Base-by-base conservation (phyloP, 768 basidiomycete genomes). In the Scleroderma bovista region DNA sequence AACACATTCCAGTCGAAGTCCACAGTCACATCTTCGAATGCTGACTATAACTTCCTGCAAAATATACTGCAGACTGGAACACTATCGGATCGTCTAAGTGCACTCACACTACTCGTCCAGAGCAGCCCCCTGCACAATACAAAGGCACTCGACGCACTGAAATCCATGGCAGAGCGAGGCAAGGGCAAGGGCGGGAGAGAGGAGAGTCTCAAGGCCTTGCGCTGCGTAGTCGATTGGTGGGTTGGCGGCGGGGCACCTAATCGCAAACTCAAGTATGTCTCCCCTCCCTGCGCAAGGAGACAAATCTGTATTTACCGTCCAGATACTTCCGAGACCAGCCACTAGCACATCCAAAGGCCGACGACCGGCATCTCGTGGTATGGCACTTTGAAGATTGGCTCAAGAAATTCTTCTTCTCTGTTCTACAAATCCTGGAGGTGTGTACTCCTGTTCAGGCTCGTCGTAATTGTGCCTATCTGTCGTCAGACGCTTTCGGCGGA, bases 361-460 rank as follows among this genome's bases (percentile, higher is more conserved):
- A 85, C 0, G 88, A 94, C 50, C 74, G 80, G 46, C 80, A 89
- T 63, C 68, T 97, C 0, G 59, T 93, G 6, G 51, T 86, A 3
- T 98, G 88, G 85, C 86, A 86, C 53, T 98, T 96, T 65, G 96
- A 99, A 66, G 95, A 98, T 59, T 97, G 92, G 89, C 65, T 97
- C 44, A 99, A 99, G 70, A 93, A 93, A 56, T 98, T 86, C 66
- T 97, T 96, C 71, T 98, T 95, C 69, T 84, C 84, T 2, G 68
- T 96, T 34, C 77, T 98, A 3, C 90, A 95, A 64, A 81, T 89
- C 34, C 80, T 97, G 16, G 95, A 99, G 79, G 91, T 88, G 37
- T 39, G 73, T 59, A 40, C 5, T 29, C 20, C 34, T n/a, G 2
- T 2, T 45, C 38, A 31, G 46, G 48, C 37, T 11, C 17, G 11